Evolutionary conservation across 2,329 filamentous ascomycete genomes (phyloP).

Genomic region (Tolypocladium album): DNA sequence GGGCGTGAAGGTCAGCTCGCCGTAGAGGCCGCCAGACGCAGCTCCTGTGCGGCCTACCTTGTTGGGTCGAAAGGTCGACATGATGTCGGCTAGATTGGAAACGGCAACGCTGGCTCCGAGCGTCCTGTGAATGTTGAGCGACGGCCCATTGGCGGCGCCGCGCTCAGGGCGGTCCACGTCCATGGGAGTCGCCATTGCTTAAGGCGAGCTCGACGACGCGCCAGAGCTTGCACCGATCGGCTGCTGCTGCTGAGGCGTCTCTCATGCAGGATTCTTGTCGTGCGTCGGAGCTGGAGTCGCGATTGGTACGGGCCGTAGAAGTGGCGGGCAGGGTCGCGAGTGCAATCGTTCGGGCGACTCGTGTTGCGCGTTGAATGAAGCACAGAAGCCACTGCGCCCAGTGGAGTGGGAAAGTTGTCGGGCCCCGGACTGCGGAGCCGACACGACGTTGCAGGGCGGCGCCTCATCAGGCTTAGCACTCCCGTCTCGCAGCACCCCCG

Average conservation of each 20-base stretch:
- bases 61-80: slow-evolving; percentile 66
- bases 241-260: neutral
- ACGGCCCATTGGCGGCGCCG: slow-evolving; percentile 26
- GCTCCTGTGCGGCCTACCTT: slow-evolving; percentile 45
- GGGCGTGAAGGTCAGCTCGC: neutral
- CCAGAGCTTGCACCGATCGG: neutral
- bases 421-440: neutral
- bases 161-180: slow-evolving; percentile 38
- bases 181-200: slow-evolving; percentile 33
- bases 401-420: neutral
- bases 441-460: neutral
- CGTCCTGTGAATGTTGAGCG: slow-evolving; percentile 40
- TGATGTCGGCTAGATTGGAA: slow-evolving; percentile 66
- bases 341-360: neutral
- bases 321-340: neutral
- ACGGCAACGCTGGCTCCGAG: slow-evolving; percentile 32
- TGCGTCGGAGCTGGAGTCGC: neutral
- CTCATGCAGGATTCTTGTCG: neutral
- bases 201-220: neutral
- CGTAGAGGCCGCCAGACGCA: neutral
- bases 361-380: neutral
- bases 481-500: neutral
- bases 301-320: neutral
- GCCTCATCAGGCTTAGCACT: neutral
- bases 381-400: neutral